A percentile compares a stretch with the other conserved stretches of the same genome.
Evolutionary conservation across 2,329 filamentous ascomycete species (phyloP).

Genomic region (Exserohilum turcica): DNA sequence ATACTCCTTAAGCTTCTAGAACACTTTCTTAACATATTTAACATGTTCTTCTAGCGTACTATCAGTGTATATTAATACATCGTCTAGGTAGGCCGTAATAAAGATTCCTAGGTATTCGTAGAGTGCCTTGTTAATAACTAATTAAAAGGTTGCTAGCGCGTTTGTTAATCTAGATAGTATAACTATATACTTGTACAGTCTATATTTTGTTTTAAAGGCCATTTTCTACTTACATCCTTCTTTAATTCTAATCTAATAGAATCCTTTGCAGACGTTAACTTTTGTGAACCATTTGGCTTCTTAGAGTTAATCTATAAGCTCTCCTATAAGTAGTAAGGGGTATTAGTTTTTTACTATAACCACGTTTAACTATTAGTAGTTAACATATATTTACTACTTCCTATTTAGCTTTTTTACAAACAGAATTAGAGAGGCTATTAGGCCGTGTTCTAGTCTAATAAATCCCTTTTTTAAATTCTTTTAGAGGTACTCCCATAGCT

Average conservation of each 20-base stretch:
- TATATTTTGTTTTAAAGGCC: background rate
- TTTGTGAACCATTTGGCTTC: background rate
- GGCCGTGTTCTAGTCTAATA: background rate
- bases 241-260: background rate
- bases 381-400: background rate
- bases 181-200: background rate
- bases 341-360: background rate
- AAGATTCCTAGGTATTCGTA: background rate
- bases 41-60: background rate
- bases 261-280: background rate
- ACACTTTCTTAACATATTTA: slow-evolving; percentile 29
- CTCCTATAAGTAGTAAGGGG: background rate
- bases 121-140: background rate
- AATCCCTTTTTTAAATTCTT: slow-evolving; percentile 2
- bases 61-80: background rate
- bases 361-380: background rate
- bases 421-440: background rate
- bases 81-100: background rate
- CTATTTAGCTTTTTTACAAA: background rate
- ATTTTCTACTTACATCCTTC: background rate
- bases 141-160: slow-evolving; percentile 1
- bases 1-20: slow-evolving; percentile 22
- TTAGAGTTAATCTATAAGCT: background rate
- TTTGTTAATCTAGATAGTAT: background rate
- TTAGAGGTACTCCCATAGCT: background rate